Evolutionary conservation across 2,329 filamentous ascomycete genomes (phyloP).

Genomic region (Ophiostoma tasmaniense): DNA sequence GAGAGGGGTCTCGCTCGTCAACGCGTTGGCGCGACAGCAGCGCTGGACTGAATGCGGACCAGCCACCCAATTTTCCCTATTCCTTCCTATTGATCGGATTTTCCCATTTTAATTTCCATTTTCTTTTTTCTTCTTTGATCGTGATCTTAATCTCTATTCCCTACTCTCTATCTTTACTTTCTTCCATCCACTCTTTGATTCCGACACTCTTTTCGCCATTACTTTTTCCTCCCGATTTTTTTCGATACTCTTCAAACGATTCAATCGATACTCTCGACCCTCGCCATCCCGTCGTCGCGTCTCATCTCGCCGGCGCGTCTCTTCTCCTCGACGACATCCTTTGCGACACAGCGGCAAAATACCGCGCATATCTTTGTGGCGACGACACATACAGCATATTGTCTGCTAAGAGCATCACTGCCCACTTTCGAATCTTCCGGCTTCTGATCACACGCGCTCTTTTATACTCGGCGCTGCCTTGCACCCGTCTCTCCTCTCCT

Average conservation of each 20-base stretch:
- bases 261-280: neutral
- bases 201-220: neutral
- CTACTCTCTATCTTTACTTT: neutral
- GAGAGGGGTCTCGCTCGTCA: neutral
- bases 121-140: neutral
- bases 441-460: neutral
- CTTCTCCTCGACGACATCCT: neutral
- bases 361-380: no score
- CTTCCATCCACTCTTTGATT: neutral
- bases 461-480: neutral
- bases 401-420: neutral
- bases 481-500: neutral
- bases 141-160: neutral
- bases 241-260: neutral
- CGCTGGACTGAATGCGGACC: neutral
- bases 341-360: no score
- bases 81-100: neutral
- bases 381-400: neutral
- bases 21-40: constrained; percentile 6
- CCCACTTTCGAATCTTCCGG: neutral
- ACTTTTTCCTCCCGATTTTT: neutral
- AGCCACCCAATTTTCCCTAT: constrained; percentile 2
- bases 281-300: neutral
- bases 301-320: neutral
- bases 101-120: neutral